A percentile compares a stretch with the other conserved stretches of the same genome.
Conservation (phyloP, 2,329 filamentous ascomycete species). For the Hysterium pulicare region DNA sequence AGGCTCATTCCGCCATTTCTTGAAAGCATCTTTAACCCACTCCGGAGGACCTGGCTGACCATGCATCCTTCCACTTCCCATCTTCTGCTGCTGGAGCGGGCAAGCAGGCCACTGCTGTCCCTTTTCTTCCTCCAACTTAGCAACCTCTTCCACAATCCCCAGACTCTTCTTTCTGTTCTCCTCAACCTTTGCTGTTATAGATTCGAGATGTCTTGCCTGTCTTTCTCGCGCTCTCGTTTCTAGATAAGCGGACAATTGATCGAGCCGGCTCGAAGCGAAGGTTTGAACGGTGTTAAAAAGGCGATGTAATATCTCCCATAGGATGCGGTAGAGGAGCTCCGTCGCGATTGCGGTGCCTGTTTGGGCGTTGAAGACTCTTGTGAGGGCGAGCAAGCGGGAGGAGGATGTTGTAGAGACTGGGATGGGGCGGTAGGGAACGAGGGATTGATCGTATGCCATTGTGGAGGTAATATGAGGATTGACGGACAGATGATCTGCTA, state of each 20-base stretch:
- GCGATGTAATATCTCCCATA: slow-evolving; percentile 21
- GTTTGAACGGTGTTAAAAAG: slow-evolving; percentile 20
- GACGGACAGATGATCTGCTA: not conserved
- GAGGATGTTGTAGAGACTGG: slow-evolving; percentile 3
- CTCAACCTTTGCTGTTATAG: not conserved
- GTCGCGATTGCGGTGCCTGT: slow-evolving; percentile 27
- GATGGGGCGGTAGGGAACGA: slow-evolving; percentile 13
- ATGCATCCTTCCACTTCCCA: not conserved
- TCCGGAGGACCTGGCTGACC: not conserved
- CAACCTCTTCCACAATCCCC: slow-evolving; percentile 21
- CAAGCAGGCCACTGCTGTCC: slow-evolving; percentile 7
- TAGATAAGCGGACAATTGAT: slow-evolving; percentile 22
- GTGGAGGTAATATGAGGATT: not conserved
- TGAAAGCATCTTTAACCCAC: not conserved
- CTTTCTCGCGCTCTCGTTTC: slow-evolving; percentile 21
- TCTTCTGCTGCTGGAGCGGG: not conserved
- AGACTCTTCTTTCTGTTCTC: not conserved
- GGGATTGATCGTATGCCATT: slow-evolving; percentile 3
- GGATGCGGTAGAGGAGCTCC: slow-evolving; percentile 28
- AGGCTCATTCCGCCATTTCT: not conserved
- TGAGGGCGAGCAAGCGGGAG: slow-evolving; percentile 8
- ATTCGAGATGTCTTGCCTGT: not conserved
- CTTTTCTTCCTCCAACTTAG: slow-evolving; percentile 14
- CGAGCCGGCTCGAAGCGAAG: slow-evolving; percentile 20
- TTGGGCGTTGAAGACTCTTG: slow-evolving; percentile 13